Evolutionary conservation across 352 stramenopile species (phyloP).

Genomic region (Phytophthora niederhauseri): DNA sequence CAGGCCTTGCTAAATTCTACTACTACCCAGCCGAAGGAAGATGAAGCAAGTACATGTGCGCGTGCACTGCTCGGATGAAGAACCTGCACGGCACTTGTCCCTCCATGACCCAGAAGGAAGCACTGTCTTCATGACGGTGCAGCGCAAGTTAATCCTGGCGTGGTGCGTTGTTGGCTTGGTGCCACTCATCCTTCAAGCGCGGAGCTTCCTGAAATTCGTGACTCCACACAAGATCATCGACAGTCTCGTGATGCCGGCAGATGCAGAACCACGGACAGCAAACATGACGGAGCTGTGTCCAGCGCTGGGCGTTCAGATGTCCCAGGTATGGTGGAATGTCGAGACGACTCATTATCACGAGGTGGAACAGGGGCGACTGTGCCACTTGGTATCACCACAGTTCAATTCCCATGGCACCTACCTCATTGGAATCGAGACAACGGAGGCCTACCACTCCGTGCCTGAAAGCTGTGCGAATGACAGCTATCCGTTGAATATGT

Average conservation of each 20-base stretch:
- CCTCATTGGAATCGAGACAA: not conserved
- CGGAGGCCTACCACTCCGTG: not conserved
- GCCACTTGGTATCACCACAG: not conserved
- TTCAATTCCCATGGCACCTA: not conserved
- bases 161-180: not conserved
- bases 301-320: not conserved
- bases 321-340: not conserved
- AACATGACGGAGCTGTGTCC: slow-evolving; percentile 1
- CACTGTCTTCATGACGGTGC: not conserved
- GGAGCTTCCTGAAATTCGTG: slow-evolving; percentile 1
- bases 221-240: not conserved
- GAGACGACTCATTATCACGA: not conserved
- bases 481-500: not conserved
- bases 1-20: not conserved
- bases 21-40: not conserved
- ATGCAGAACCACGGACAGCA: not conserved
- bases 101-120: not conserved
- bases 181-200: not conserved
- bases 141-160: not conserved
- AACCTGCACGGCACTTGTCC: not conserved
- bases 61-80: not conserved
- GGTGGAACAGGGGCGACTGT: not conserved
- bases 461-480: not conserved
- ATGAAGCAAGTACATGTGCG: not conserved
- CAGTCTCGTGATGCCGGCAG: not conserved